Evolutionary conservation across 495 filamentous ascomycete genomes (phyloP).

Genomic region (Rusavskia elegans): DNA sequence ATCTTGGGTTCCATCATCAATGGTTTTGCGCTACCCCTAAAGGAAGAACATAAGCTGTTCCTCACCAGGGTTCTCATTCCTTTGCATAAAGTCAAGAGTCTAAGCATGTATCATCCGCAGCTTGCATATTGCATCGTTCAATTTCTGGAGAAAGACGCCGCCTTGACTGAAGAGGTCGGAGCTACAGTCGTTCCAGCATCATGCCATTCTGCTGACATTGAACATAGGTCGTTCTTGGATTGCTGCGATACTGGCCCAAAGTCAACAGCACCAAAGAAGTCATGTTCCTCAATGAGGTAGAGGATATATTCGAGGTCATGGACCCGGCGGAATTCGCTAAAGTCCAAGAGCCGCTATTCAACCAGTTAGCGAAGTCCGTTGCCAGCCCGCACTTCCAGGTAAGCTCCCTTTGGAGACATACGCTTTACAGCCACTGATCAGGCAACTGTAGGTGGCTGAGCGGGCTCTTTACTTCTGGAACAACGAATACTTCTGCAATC

Average conservation of each 20-base stretch:
- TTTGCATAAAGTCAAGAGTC: conserved; percentile 92
- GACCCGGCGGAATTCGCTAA: conserved; percentile 97
- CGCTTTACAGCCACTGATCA: too few species aligned
- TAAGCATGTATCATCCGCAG: conserved; percentile 99
- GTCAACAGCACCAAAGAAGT: conserved; percentile 99
- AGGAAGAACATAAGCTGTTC: conserved; percentile 98
- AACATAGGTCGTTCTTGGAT: conserved; percentile 71
- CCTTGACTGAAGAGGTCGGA: conserved; percentile 83
- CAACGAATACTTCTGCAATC: conserved; percentile 99
- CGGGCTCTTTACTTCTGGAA: conserved; percentile 99
- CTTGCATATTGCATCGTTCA: conserved; percentile 98
- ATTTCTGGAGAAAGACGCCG: conserved; percentile 96
- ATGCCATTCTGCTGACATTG: not conserved
- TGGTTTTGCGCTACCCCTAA: conserved; percentile 89
- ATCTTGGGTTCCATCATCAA: conserved; percentile 99
- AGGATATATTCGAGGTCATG: conserved; percentile 99
- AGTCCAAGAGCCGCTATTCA: conserved; percentile 93
- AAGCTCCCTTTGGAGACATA: conserved; percentile 2
- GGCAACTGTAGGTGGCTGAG: conserved; percentile 57
- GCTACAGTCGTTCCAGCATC: conserved; percentile 1
- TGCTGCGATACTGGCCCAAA: conserved; percentile 97
- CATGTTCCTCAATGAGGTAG: conserved; percentile 98
- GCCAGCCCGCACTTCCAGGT: conserved; percentile 97
- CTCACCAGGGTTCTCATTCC: conserved; percentile 85
- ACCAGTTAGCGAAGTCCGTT: conserved; percentile 93